Base-by-base conservation (phyloP, 495 filamentous ascomycete species). In the Symbiotaphrina buchneri region DNA sequence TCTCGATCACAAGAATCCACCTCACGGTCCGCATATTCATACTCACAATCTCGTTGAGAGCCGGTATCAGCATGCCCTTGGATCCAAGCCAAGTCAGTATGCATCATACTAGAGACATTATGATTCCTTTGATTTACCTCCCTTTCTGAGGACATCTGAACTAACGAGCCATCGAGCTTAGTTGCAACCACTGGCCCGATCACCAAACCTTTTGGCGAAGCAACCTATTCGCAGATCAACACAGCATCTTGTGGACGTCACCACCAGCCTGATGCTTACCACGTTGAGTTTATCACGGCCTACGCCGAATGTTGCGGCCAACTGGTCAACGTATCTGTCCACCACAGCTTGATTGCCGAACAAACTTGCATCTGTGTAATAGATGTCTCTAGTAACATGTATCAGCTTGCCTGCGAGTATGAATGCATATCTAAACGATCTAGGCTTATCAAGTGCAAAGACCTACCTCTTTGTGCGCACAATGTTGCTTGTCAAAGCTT, bases 1-100 rank as follows among this genome's bases (percentile, higher is more conserved):
- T 97, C 46, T 97, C 87, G 21, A 97, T 63, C 0, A 94, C 62
- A 0, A 95, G 43, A 17, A 94, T 55, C 83, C 81, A 92, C 27
- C 62, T 47, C 0, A 63, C 45, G 13, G 43, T 38, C 1, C 51
- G 45, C 6, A 80, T 49, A 32, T 71, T 49, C 11, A 90, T 43
- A 4, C 43, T 46, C 1, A 56, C 46, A 5, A 70, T 55, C 1
- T 68, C 54, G 21, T 54, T 52, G 10, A 63, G 37, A 8, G 57
- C 59, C 6, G 81, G 78, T 1, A 94, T 58, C 3, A 90, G 45
- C 5, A 60, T 54, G 2, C 75, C 80, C 65, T 90, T 4, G 10
- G 11, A 5, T 6, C 32, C 34, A 27, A 27, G 16, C 11, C 20
- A 14, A 18, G 31, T 37, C 13, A 45, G 35, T 15, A 13, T 30